These are phyloP conservation scores for Prunus fruticosa DNA, from an alignment of 306 rosid species.

Conservation along the genomic window DNA sequence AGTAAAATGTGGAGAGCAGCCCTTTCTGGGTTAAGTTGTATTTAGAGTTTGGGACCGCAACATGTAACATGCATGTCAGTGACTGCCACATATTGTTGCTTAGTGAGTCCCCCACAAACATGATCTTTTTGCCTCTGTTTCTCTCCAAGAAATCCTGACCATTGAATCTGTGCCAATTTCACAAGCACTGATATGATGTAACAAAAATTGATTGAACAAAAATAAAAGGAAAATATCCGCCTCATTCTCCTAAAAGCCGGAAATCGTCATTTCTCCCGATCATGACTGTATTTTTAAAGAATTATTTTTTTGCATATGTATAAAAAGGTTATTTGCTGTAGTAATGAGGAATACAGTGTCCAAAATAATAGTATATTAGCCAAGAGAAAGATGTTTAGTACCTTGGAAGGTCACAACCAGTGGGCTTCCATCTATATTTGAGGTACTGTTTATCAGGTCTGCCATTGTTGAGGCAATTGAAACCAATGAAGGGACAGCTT, in stretches of 20 bases:
- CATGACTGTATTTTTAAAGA: too few relatives aligned
- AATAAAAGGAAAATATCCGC: too few relatives aligned
- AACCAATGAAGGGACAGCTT: constrained; percentile 52
- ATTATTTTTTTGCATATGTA: too few relatives aligned
- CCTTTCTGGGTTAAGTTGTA: constrained; percentile 27
- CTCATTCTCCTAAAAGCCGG: too few relatives aligned
- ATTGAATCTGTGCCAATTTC: constrained; percentile 43
- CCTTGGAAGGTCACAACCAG: constrained; percentile 56
- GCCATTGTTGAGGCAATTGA: constrained; percentile 54
- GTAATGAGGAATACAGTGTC: too few relatives aligned
- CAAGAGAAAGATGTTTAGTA: background rate
- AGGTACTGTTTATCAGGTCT: constrained; percentile 52
- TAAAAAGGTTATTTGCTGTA: too few relatives aligned
- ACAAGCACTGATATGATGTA: background rate
- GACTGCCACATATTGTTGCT: constrained; percentile 86
- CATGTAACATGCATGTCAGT: constrained; percentile 61
- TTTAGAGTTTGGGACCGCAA: constrained; percentile 44
- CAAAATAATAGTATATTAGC: too few relatives aligned
- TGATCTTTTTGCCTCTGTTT: constrained; percentile 54
- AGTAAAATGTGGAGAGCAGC: constrained; percentile 32
- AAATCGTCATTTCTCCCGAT: too few relatives aligned
- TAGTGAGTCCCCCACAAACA: constrained; percentile 82
- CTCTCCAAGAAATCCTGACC: constrained; percentile 59
- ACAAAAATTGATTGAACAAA: background rate
- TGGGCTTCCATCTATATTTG: constrained; percentile 61